phyloP scores from a whole-genome alignment of 352 stramenopile species.

The Pythium guiyangense region DNA sequence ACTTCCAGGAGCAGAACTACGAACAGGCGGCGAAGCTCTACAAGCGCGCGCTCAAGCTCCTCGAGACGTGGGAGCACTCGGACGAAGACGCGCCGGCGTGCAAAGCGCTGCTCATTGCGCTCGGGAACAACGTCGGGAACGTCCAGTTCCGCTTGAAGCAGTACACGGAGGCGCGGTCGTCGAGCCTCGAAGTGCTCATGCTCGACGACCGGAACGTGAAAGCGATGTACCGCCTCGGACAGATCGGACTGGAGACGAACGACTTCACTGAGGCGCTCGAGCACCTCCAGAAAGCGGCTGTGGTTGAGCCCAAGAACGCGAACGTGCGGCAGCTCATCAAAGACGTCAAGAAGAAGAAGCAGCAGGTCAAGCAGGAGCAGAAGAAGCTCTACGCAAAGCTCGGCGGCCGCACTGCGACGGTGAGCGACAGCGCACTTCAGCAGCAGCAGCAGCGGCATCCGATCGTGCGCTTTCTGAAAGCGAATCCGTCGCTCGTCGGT shows the following conservation, averaged over 20 bases:
- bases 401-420: too few relatives aligned
- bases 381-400: slow-evolving; percentile 72
- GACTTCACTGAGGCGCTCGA: slow-evolving; percentile 61
- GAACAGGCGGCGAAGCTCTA: slow-evolving; percentile 80
- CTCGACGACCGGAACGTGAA: slow-evolving; percentile 72
- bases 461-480: slow-evolving; percentile 14
- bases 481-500: slow-evolving; percentile 32
- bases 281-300: slow-evolving; percentile 57
- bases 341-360: slow-evolving; percentile 67
- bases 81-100: slow-evolving; percentile 48
- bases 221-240: slow-evolving; percentile 69
- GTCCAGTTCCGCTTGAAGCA: slow-evolving; percentile 75
- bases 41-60: slow-evolving; percentile 77
- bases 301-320: slow-evolving; percentile 59
- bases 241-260: slow-evolving; percentile 67
- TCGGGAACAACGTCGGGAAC: slow-evolving; percentile 83
- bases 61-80: slow-evolving; percentile 68
- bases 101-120: slow-evolving; percentile 67
- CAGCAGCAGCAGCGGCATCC: slow-evolving; percentile 18
- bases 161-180: slow-evolving; percentile 71
- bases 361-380: slow-evolving; percentile 47
- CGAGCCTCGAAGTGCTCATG: slow-evolving; percentile 74
- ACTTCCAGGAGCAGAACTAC: slow-evolving; percentile 80
- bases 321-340: slow-evolving; percentile 61
- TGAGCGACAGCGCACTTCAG: too few relatives aligned